phyloP scores from a whole-genome alignment of 108 stramenopile genomes.

The Cyclotella choctawhatcheeana region DNA sequence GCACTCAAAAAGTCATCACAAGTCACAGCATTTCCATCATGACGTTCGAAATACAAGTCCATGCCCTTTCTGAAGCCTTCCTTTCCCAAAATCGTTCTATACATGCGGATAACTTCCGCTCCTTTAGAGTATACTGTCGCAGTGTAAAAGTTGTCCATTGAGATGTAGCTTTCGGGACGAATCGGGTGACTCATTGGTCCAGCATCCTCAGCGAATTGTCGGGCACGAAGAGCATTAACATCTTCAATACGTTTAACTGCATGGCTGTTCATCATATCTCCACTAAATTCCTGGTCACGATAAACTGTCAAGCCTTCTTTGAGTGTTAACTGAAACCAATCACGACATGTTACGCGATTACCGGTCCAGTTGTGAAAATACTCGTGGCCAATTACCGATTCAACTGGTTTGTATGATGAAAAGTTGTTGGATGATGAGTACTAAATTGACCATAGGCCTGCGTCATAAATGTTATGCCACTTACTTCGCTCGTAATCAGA shows the following conservation, averaged over 20 bases:
- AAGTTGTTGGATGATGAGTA: too few relatives aligned
- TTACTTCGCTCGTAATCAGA: constrained; percentile 87
- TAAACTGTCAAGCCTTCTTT: constrained; percentile 99
- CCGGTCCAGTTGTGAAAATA: constrained; percentile 99
- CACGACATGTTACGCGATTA: constrained; percentile 96
- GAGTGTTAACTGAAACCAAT: constrained; percentile 98
- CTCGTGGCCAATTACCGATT: constrained; percentile 92
- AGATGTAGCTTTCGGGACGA: constrained; percentile 93
- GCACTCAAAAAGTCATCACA: constrained; percentile 97
- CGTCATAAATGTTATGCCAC: neutral
- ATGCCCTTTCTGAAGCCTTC: constrained; percentile 98
- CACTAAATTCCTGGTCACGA: constrained; percentile 92
- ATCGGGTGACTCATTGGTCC: constrained; percentile 96
- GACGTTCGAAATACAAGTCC: constrained; percentile 94
- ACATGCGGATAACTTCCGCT: constrained; percentile 97
- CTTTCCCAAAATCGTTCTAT: constrained; percentile 83
- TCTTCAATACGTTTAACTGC: constrained; percentile 96
- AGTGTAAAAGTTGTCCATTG: constrained; percentile 95
- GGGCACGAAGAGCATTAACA: constrained; percentile 76
- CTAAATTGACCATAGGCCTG: too few relatives aligned
- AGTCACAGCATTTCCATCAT: constrained; percentile 96
- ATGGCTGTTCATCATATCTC: constrained; percentile 89
- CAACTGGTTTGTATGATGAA: too few relatives aligned
- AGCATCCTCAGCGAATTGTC: constrained; percentile 88
- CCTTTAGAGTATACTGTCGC: constrained; percentile 89